Evolutionary conservation across 2,329 filamentous ascomycete genomes (phyloP), one percentile per base, ranked within the genome.

Genomic region (Claviceps africana): DNA sequence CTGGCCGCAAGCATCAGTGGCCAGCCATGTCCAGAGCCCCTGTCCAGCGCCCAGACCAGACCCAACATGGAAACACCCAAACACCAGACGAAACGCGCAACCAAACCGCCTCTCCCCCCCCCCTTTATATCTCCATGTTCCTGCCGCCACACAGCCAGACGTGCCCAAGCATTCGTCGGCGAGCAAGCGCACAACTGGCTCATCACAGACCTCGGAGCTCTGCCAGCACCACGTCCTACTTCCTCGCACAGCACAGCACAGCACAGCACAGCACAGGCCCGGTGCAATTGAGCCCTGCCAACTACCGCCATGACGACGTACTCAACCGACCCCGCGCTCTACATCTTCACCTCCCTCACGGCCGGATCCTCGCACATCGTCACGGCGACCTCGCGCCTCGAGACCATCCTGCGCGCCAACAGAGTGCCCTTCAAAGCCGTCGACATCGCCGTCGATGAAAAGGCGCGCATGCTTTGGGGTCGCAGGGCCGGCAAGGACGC

Each of bases 321-420:
- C 64, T 73, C 73, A 58, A 75, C 73, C 59, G 84, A 88, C 66
- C 79, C 84, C 48, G 76, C 83, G 30, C 82, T 98, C 56, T 98
- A 93, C 73, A 85, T 98, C 61, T 96, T 94, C 72, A 97, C 93
- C 55, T 97, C 91, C 51, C 78, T 98, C 52, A 97, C 93, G 21
- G 88, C 93, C 54, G 93, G 93, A 57, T 95, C 89, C 42, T 95
- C 89, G 25, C 89, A 96, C 68, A 95, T 97, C 66, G 83, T 97
- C 63, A 97, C 93, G 42, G 93, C 90, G 28, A 97, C 93, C 1
- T 94, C 90, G 51, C 86, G 93, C 47, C 82, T 98, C 59, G 91
- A 98, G 70, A 96, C 90, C 13, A 97, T 98, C 63, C 78, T 98
- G 55, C 91, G 88, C 64, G 90, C 89, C 57, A 96, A 97, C 75